A percentile compares a stretch with the other conserved stretches of the same genome.
Evolutionary conservation across 1,284 basidiomycete species (phyloP).

Genomic region (Cutaneotrichosporon sp.): DNA sequence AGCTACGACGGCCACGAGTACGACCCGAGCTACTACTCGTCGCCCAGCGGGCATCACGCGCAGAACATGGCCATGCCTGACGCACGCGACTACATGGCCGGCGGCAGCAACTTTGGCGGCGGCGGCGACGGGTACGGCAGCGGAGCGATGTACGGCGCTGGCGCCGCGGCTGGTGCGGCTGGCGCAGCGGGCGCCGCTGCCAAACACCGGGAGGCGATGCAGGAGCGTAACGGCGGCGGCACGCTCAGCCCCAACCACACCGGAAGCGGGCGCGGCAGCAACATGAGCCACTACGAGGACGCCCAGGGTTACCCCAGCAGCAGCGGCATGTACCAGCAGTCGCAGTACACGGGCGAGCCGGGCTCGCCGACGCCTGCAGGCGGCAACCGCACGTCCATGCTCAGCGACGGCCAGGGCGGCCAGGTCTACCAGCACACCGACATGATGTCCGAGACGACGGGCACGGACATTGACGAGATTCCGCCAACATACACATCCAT

Average conservation of each 20-base stretch:
- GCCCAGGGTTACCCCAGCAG: constrained; percentile 1
- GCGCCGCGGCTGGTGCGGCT: constrained; percentile 3
- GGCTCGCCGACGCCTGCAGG: neutral
- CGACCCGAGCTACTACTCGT: constrained; percentile 1
- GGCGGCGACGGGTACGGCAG: constrained; percentile 9
- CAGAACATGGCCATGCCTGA: constrained; percentile 41
- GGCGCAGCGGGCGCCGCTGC: neutral
- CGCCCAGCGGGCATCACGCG: constrained; percentile 24
- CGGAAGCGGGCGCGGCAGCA: neutral
- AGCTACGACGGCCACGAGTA: constrained; percentile 4
- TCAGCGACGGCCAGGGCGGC: neutral
- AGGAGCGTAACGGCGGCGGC: constrained; percentile 22
- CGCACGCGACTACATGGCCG: constrained; percentile 33
- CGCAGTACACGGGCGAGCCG: neutral
- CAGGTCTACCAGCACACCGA: constrained; percentile 19
- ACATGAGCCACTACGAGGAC: neutral
- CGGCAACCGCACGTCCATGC: neutral
- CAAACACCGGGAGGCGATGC: constrained; percentile 2
- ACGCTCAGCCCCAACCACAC: constrained; percentile 1
- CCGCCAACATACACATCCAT: constrained; percentile 23
- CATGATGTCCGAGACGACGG: constrained; percentile 20
- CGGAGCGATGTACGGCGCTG: neutral
- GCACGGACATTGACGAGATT: constrained; percentile 30
- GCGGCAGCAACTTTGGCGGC: constrained; percentile 12
- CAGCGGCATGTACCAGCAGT: constrained; percentile 1